Percentiles rank a stretch among this genome's conserved stretches.
Conservation (phyloP, 192 early-diverging fungal species). For the Cetraspora pellucida region DNA sequence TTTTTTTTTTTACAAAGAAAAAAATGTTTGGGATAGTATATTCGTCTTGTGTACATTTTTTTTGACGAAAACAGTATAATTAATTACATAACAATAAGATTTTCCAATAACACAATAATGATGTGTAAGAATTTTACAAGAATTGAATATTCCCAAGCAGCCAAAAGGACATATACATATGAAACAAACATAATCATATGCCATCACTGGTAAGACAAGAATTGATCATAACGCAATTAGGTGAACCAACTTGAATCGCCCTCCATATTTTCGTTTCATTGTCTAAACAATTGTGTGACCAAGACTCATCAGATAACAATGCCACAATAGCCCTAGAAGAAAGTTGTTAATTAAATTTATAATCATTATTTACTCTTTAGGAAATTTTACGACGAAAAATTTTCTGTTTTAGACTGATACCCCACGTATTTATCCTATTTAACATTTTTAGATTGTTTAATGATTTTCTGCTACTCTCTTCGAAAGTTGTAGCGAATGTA, state of each 20-base stretch:
- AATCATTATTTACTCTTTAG: not conserved
- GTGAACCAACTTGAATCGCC: not conserved
- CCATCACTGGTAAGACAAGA: not conserved
- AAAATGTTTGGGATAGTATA: no score
- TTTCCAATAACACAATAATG: no score
- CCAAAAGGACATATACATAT: no score
- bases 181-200: not conserved
- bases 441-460: not conserved
- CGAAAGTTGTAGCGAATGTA: not conserved
- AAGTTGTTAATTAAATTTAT: not conserved
- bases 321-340: not conserved
- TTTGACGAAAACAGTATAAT: no score
- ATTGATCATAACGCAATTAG: no score
- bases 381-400: not conserved
- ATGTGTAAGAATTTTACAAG: no score
- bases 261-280: not conserved
- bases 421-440: not conserved
- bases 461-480: not conserved
- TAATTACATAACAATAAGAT: no score
- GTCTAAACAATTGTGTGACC: conserved; percentile 11
- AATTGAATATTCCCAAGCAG: no score
- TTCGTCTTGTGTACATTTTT: no score
- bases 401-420: conserved; percentile 10
- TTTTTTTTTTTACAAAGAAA: no score
- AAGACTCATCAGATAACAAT: conserved; percentile 7